Percentiles rank a stretch among this genome's conserved stretches.
These are phyloP conservation scores for Dryas alaskensis DNA, from an alignment of 306 rosid species.

Conservation along the genomic window DNA sequence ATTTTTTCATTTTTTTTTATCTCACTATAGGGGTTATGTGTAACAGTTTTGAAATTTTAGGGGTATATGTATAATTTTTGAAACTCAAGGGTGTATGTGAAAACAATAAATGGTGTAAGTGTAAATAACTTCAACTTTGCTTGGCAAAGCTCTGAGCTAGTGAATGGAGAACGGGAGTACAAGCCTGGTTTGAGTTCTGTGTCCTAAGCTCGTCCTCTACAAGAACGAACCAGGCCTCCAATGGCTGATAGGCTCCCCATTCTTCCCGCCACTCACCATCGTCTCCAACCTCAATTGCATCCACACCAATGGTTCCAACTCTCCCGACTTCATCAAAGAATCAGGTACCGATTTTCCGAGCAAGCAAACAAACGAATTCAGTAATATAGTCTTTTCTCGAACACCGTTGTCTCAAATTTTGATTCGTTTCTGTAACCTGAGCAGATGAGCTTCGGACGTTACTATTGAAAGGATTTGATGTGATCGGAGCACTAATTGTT, in stretches of 20 bases:
- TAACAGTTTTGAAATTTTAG: too few relatives aligned
- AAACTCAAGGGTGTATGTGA: too few relatives aligned
- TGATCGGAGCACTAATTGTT: slow-evolving; percentile 60
- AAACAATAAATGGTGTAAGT: too few relatives aligned
- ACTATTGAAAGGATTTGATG: slow-evolving; percentile 60
- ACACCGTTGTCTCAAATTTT: background rate
- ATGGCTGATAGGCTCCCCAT: slow-evolving; percentile 89
- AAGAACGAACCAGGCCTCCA: slow-evolving; percentile 48
- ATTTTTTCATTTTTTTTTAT: too few relatives aligned
- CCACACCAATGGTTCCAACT: slow-evolving; percentile 46
- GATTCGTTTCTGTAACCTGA: slow-evolving; percentile 22
- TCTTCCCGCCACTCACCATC: slow-evolving; percentile 67
- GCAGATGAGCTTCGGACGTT: slow-evolving; percentile 65
- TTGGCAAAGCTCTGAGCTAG: background rate
- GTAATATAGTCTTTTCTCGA: background rate
- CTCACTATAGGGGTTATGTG: too few relatives aligned
- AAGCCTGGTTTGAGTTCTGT: slow-evolving; percentile 51
- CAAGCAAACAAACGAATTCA: background rate
- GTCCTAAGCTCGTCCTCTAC: slow-evolving; percentile 44
- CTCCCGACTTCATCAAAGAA: slow-evolving; percentile 55
- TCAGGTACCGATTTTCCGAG: slow-evolving; percentile 45
- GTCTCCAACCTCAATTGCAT: slow-evolving; percentile 63
- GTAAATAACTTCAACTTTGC: background rate
- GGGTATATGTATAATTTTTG: too few relatives aligned
- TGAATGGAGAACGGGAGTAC: slow-evolving; percentile 33